phyloP scores from a whole-genome alignment of 2,329 filamentous ascomycete species.

The Trichoderma polysporum region DNA sequence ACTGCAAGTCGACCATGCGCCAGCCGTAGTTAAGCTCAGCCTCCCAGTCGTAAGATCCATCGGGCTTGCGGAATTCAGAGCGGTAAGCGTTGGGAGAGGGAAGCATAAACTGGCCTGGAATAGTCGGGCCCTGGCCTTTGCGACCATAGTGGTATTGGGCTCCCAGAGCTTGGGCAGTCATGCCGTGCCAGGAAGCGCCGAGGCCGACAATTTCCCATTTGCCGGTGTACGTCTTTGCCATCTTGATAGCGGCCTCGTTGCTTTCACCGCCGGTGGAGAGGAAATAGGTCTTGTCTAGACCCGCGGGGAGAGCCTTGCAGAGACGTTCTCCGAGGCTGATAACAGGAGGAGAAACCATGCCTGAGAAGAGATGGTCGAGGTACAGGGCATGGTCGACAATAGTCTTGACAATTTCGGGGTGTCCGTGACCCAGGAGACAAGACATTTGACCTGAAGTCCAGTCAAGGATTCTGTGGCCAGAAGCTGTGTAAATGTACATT shows the following conservation, averaged over 20 bases:
- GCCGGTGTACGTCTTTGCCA: constrained; percentile 63
- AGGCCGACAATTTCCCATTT: constrained; percentile 65
- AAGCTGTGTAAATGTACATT: constrained; percentile 46
- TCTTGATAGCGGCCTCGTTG: constrained; percentile 62
- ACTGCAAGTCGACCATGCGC: constrained; percentile 58
- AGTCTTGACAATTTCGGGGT: constrained; percentile 57
- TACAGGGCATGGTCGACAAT: constrained; percentile 48
- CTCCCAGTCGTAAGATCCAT: constrained; percentile 62
- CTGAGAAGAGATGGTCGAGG: constrained; percentile 59
- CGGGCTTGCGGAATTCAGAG: constrained; percentile 56
- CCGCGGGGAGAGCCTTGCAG: constrained; percentile 46
- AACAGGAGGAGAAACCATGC: constrained; percentile 59
- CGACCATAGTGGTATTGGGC: constrained; percentile 58
- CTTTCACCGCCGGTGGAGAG: constrained; percentile 57
- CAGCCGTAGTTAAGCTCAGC: constrained; percentile 61
- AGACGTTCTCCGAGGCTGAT: constrained; percentile 54
- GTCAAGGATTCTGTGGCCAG: constrained; percentile 51
- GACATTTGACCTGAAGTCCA: constrained; percentile 63
- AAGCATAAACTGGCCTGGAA: constrained; percentile 58
- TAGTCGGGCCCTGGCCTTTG: constrained; percentile 45
- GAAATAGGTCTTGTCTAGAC: constrained; percentile 57
- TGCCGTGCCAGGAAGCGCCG: constrained; percentile 59
- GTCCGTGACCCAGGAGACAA: constrained; percentile 56
- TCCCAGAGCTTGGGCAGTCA: constrained; percentile 55
- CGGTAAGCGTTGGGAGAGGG: constrained; percentile 61